Conservation (phyloP, 208 protist species). For the Herpetomonas samuelpessoai region DNA sequence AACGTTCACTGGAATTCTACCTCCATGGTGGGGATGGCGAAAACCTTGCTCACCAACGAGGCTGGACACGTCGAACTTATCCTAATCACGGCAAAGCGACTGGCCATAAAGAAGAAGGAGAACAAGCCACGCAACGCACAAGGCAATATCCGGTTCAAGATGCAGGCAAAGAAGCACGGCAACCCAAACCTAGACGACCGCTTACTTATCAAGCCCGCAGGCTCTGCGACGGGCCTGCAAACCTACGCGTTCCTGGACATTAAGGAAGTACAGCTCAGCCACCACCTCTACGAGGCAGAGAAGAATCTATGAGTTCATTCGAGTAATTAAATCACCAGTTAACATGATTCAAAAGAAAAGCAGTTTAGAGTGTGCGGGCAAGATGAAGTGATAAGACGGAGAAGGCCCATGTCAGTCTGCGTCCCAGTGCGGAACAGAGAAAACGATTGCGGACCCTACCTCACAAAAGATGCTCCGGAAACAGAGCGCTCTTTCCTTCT, state of each 20-base stretch:
- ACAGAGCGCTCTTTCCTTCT: no score
- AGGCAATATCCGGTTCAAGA: slow-evolving; percentile 54
- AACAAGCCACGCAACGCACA: slow-evolving; percentile 43
- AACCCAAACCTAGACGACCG: slow-evolving; percentile 48
- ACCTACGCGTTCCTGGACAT: slow-evolving; percentile 53
- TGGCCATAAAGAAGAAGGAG: slow-evolving; percentile 56
- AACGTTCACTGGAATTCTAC: slow-evolving; percentile 59
- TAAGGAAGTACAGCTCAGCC: slow-evolving; percentile 51
- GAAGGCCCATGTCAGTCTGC: no score
- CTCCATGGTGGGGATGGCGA: slow-evolving; percentile 34
- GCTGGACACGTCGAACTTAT: slow-evolving; percentile 49
- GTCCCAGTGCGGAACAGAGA: no score
- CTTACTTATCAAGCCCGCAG: slow-evolving; percentile 60
- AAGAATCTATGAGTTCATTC: slow-evolving; percentile 34
- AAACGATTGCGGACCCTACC: no score
- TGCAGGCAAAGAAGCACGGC: slow-evolving; percentile 24
- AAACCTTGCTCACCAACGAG: slow-evolving; percentile 47
- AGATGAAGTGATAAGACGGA: no score
- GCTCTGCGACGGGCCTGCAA: slow-evolving; percentile 24
- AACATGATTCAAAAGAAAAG: no score
- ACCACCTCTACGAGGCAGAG: slow-evolving; percentile 62
- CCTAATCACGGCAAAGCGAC: slow-evolving; percentile 61
- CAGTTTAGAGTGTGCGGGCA: no score
- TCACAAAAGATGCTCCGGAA: no score
- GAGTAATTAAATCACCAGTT: no score